A percentile compares a stretch with the other conserved stretches of the same genome.
These are phyloP conservation scores for Phytopythium boreale DNA, from an alignment of 352 stramenopile species.

Conservation along the genomic window DNA sequence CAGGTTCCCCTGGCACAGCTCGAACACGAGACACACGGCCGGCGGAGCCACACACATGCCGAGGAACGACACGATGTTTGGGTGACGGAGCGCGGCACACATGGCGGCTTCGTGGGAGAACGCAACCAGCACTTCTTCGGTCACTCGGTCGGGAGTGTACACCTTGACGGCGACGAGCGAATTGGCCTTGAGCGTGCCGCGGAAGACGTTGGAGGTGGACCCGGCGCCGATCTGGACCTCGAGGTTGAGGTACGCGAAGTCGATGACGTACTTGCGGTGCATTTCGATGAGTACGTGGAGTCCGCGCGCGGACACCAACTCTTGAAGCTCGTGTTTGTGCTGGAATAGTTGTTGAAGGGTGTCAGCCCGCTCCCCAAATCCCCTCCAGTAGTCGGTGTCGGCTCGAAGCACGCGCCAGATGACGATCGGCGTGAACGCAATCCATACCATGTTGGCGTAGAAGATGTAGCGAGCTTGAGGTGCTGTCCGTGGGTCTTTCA, in stretches of 20 bases:
- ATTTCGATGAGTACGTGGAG: slow-evolving; percentile 65
- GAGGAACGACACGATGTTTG: slow-evolving; percentile 64
- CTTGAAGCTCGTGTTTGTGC: slow-evolving; percentile 24
- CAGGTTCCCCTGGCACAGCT: slow-evolving; percentile 42
- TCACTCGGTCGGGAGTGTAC: slow-evolving; percentile 51
- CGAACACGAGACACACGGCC: slow-evolving; percentile 57
- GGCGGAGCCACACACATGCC: slow-evolving; percentile 65
- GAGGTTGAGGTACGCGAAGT: slow-evolving; percentile 60
- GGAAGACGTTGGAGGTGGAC: slow-evolving; percentile 46
- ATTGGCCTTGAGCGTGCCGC: slow-evolving; percentile 29
- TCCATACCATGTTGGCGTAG: slow-evolving; percentile 8
- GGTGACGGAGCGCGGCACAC: slow-evolving; percentile 42
- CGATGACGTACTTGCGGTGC: slow-evolving; percentile 64
- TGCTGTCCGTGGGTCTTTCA: slow-evolving; percentile 5
- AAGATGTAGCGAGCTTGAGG: too few relatives aligned
- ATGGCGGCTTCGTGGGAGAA: slow-evolving; percentile 67
- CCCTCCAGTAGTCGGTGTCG: slow-evolving; percentile 48
- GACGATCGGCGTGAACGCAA: slow-evolving; percentile 29
- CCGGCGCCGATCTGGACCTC: slow-evolving; percentile 44
- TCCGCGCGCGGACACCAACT: slow-evolving; percentile 30
- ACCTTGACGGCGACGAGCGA: slow-evolving; percentile 56
- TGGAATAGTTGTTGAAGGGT: slow-evolving; percentile 28
- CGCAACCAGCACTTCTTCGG: slow-evolving; percentile 41
- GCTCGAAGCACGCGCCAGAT: slow-evolving; percentile 43
- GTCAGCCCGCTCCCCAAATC: slow-evolving; percentile 27